Evolutionary conservation across 2,329 filamentous ascomycete species (phyloP).

Genomic region (Sarocladium kiliense): DNA sequence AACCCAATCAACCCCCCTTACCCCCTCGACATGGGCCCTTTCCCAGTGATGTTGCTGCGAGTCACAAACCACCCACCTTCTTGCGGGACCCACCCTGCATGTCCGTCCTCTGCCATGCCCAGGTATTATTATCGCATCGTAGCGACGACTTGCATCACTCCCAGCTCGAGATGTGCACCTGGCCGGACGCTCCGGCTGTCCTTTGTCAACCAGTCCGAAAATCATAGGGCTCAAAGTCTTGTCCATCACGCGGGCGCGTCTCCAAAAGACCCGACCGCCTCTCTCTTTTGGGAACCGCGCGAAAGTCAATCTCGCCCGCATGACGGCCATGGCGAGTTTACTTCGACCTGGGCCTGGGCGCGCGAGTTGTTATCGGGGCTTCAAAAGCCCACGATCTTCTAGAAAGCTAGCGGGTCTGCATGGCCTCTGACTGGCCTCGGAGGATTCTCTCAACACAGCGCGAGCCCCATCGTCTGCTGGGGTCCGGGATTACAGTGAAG

Average conservation of each 20-base stretch:
- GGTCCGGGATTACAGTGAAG: conserved; percentile 10
- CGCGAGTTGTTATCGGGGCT: conserved; percentile 5
- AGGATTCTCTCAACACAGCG: conserved; percentile 33
- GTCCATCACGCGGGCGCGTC: not conserved
- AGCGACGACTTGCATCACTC: not conserved
- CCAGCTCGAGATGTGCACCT: not conserved
- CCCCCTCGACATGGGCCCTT: not conserved
- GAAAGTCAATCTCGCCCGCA: not conserved
- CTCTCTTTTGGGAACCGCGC: not conserved
- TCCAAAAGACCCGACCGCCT: not conserved
- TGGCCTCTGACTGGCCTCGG: conserved; percentile 32
- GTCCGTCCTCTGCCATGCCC: not conserved
- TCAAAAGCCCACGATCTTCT: conserved; percentile 37
- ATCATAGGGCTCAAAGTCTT: not conserved
- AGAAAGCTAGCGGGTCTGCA: conserved; percentile 34
- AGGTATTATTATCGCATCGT: not conserved
- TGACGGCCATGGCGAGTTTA: not conserved
- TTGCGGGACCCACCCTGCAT: not conserved
- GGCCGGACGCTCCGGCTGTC: not conserved
- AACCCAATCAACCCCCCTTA: not conserved
- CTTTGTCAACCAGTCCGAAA: too few species aligned
- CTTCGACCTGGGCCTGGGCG: conserved; percentile 4
- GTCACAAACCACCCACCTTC: not conserved
- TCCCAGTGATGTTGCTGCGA: not conserved
- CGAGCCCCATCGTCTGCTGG: conserved; percentile 6